Evolutionary conservation across 768 basidiomycete species (phyloP).

Genomic region (Tricholoma flavovirens): DNA sequence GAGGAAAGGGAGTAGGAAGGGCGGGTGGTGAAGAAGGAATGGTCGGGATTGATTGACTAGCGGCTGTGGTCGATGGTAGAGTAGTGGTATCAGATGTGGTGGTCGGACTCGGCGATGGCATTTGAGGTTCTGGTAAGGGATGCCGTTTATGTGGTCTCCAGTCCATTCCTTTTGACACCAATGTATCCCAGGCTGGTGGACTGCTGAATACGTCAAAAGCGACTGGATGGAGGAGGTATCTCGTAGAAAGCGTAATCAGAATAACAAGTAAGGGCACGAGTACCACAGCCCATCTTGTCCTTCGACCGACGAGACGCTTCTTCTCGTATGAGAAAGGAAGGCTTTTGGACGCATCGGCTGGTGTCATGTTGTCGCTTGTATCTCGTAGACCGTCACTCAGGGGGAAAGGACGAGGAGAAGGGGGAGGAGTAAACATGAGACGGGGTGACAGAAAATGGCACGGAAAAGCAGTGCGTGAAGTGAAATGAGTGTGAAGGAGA

Average conservation of each 20-base stretch:
- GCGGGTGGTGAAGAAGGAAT: constrained; percentile 44
- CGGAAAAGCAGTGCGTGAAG: background rate
- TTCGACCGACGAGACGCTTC: constrained; percentile 42
- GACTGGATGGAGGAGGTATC: constrained; percentile 44
- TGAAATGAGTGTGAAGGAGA: background rate
- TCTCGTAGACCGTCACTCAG: background rate
- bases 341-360: background rate
- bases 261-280: constrained; percentile 52
- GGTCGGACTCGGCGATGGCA: constrained; percentile 7
- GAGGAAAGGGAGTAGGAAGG: constrained; percentile 74
- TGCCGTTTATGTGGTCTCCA: constrained; percentile 43
- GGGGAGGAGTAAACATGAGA: constrained; percentile 34
- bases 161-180: constrained; percentile 21
- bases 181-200: constrained; percentile 22
- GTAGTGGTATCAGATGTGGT: constrained; percentile 12
- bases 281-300: constrained; percentile 46
- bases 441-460: background rate
- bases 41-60: constrained; percentile 34
- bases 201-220: constrained; percentile 36
- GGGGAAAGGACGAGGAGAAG: constrained; percentile 8
- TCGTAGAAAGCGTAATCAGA: constrained; percentile 46
- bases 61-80: constrained; percentile 15
- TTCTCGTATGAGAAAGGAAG: background rate
- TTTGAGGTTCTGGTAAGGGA: constrained; percentile 19
- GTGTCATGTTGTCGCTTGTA: background rate